Conservation (phyloP, 1,284 basidiomycete species). For the Leccinum ponderosum region DNA sequence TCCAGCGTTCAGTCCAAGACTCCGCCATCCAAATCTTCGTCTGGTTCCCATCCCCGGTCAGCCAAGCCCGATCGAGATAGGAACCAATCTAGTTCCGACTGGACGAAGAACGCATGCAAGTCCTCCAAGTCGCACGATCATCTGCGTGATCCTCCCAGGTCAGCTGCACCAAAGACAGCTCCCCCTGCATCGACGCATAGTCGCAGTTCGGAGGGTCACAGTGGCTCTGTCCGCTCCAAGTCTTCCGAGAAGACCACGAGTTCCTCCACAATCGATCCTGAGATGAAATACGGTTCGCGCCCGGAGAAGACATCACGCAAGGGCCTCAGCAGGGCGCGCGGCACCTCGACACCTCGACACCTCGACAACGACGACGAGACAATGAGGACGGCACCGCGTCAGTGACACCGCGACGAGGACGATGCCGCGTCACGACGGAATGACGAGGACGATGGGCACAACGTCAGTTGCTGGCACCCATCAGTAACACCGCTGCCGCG, state of each 20-base stretch:
- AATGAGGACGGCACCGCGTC: too few relatives aligned
- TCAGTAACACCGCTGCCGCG: too few relatives aligned
- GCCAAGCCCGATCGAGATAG: conserved; percentile 14
- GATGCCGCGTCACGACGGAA: too few relatives aligned
- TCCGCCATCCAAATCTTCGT: conserved; percentile 11
- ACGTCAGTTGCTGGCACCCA: too few relatives aligned
- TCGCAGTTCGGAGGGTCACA: conserved; percentile 14
- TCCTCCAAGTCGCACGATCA: conserved; percentile 26
- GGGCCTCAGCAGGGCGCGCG: conserved; percentile 12
- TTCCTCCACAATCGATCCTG: conserved; percentile 5
- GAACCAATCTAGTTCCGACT: conserved; percentile 16
- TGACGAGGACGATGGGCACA: too few relatives aligned
- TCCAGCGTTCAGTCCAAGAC: conserved; percentile 10
- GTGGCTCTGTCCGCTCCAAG: conserved; percentile 11
- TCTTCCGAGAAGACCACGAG: conserved; percentile 17
- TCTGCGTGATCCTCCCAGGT: conserved; percentile 18
- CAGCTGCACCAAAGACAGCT: conserved; percentile 10
- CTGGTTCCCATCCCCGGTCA: conserved; percentile 14
- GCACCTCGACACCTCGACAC: too few relatives aligned
- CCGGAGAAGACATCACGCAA: conserved; percentile 13
- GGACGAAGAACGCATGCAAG: conserved; percentile 16
- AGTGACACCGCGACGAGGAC: too few relatives aligned
- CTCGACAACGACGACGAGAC: too few relatives aligned
- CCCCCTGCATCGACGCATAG: conserved; percentile 11
- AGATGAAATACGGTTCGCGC: conserved; percentile 10